Evolutionary conservation across 257 asterid genomes (phyloP), one percentile per base, ranked within the genome.

Genomic region (Solanum microdontum): DNA sequence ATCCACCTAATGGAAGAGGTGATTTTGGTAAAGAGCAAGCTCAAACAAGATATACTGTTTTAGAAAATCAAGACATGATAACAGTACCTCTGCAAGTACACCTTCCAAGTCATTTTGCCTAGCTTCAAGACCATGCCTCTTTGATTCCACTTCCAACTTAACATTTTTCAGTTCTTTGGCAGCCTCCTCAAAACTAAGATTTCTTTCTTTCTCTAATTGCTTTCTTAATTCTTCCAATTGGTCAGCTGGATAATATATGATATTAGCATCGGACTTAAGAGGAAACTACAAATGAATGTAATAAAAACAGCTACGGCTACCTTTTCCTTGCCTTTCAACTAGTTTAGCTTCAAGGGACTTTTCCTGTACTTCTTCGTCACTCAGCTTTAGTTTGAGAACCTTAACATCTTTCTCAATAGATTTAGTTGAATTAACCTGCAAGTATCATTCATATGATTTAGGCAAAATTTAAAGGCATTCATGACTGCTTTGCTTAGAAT

Each of bases 361-460:
- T 62, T 89, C 92, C 37, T 64, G 51, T 87, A 96, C 92, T 64
- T 88, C 95, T 86, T 96, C 95, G 6, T 96, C 98, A 72, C 97
- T 90, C 79, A 92, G 91, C 88, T 94, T 92, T 84, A 86, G 90
- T 92, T 92, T 95, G 66, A 94, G 96, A 89, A 87, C 89, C 89
- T 97, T 95, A 45, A 94, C 91, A 36, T 97, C 98, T 90, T 94
- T 94, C 87, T 97, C 99, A 87, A 91, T 91, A 51, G 97, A 88
- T 90, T 97, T 97, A 2, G 93, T 92, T 33, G 94, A 92, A 90
- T 89, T 92, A 43, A 92, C 98, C 99, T 95, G 91, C 79, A 30
- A 87, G 84, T 80, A 43, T 26, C 68, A 45, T 45, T 45, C 48
- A 73, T 33, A 73, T 34, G 39, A 80, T 26, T 80, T 9, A 8